A percentile compares a stretch with the other conserved stretches of the same genome.
Evolutionary conservation across 257 asterid genomes (phyloP).

Genomic region (Solanum dulcamara): DNA sequence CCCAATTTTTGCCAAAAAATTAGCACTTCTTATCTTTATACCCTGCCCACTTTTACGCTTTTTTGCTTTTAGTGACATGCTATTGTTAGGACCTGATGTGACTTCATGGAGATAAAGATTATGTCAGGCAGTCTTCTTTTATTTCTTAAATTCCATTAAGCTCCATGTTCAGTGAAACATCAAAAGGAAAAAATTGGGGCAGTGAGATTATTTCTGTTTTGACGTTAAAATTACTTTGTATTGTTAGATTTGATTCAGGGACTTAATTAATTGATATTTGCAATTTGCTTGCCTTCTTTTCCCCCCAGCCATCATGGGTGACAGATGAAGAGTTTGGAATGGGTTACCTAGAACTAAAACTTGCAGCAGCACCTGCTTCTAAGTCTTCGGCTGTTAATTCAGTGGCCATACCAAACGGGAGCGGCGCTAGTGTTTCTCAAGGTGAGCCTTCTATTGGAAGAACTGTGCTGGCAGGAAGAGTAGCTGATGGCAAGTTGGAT

Average conservation of each 20-base stretch:
- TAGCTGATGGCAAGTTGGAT: slow-evolving; percentile 51
- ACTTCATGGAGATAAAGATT: not conserved
- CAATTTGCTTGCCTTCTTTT: not conserved
- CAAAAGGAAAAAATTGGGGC: not conserved
- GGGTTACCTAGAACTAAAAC: slow-evolving; percentile 89
- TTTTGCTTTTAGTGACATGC: not conserved
- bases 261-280: not conserved
- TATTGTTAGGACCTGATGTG: not conserved
- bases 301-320: slow-evolving; percentile 83
- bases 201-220: not conserved
- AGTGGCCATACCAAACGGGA: slow-evolving; percentile 44
- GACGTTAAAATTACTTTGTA: not conserved
- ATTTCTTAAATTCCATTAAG: not conserved
- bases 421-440: slow-evolving; percentile 35
- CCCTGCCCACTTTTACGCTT: not conserved
- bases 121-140: not conserved
- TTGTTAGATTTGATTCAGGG: not conserved
- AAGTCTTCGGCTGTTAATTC: slow-evolving; percentile 51
- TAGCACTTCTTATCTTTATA: not conserved
- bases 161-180: not conserved
- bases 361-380: slow-evolving; percentile 51
- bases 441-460: slow-evolving; percentile 53
- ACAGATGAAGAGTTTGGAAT: slow-evolving; percentile 98
- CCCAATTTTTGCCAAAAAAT: not conserved
- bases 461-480: slow-evolving; percentile 36